Evolutionary conservation across 495 filamentous ascomycete species (phyloP).

Genomic region (Daldinia vernicosa): DNA sequence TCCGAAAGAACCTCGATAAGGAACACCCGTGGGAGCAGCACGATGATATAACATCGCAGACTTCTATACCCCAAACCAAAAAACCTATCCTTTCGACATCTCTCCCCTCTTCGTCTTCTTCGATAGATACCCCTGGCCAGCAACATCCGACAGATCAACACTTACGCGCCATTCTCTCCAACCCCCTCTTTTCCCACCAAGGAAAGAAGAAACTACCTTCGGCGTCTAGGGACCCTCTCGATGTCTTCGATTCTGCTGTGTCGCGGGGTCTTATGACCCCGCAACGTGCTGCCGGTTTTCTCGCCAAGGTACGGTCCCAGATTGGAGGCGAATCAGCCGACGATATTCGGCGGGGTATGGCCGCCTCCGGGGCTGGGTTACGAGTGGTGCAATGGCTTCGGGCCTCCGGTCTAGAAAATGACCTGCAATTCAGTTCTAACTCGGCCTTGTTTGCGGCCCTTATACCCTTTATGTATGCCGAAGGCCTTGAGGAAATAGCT

Average conservation of each 20-base stretch:
- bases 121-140: constrained; percentile 7
- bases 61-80: constrained; percentile 36
- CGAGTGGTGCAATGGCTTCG: constrained; percentile 62
- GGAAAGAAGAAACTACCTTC: constrained; percentile 1
- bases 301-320: constrained; percentile 48
- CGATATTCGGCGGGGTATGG: constrained; percentile 46
- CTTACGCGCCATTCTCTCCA: constrained; percentile 72
- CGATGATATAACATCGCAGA: constrained; percentile 27
- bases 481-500: constrained; percentile 54
- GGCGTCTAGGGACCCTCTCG: constrained; percentile 36
- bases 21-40: constrained; percentile 61
- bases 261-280: constrained; percentile 57
- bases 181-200: constrained; percentile 64
- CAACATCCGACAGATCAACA: constrained; percentile 61
- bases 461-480: constrained; percentile 60
- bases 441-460: constrained; percentile 46
- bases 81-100: constrained; percentile 23
- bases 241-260: constrained; percentile 52
- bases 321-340: constrained; percentile 40
- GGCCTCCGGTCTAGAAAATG: constrained; percentile 55
- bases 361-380: constrained; percentile 51
- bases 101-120: background rate
- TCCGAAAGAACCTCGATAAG: constrained; percentile 74
- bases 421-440: constrained; percentile 49
- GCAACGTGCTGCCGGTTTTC: constrained; percentile 51